Percentiles rank a stretch among this genome's conserved stretches.
Evolutionary conservation across 257 asterid genomes (phyloP).

Genomic region (Apocynum venetum): DNA sequence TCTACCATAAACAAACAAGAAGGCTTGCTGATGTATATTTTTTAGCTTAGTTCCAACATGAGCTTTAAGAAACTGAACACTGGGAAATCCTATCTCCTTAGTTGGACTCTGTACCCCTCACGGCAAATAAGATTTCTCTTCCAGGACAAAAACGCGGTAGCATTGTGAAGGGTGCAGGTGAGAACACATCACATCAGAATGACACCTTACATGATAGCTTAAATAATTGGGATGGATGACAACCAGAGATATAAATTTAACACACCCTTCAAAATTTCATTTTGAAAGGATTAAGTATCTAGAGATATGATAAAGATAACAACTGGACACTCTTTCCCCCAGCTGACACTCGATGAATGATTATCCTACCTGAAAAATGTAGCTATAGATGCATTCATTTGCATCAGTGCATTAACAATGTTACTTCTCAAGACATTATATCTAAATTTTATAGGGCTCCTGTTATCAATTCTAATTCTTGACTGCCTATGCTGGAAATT

Average conservation of each 20-base stretch:
- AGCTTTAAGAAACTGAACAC: background rate
- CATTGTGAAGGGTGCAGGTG: background rate
- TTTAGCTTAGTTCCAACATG: background rate
- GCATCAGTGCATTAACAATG: background rate
- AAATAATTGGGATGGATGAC: background rate
- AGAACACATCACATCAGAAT: background rate
- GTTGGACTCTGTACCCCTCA: background rate
- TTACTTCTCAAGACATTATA: background rate
- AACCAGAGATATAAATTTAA: background rate
- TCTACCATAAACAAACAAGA: background rate
- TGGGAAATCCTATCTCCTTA: background rate
- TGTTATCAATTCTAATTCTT: background rate
- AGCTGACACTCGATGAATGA: background rate
- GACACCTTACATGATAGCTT: background rate
- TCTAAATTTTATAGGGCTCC: too few relatives aligned
- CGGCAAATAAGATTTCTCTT: background rate
- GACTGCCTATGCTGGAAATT: background rate
- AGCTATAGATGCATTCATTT: background rate
- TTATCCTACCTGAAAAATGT: background rate
- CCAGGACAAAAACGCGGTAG: background rate
- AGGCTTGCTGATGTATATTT: background rate
- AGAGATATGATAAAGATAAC: background rate
- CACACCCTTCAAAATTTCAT: background rate
- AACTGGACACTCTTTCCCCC: background rate
- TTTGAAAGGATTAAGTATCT: background rate